phyloP scores from a whole-genome alignment of 1,284 basidiomycete species.

The Rhodofomes roseus region DNA sequence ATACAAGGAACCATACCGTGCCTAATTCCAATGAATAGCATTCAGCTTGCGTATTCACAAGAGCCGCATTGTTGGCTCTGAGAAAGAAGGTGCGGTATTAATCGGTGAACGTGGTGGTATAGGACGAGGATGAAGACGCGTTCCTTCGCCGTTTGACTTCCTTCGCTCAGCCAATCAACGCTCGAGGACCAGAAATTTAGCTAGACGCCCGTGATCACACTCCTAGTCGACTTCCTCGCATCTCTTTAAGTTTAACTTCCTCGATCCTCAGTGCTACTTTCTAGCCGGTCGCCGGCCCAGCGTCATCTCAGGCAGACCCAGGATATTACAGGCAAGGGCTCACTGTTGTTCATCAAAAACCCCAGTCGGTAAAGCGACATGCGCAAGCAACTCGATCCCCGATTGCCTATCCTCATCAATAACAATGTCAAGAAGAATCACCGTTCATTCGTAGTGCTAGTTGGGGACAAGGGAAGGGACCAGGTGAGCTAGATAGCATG shows the following conservation, averaged over 20 bases:
- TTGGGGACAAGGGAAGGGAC: constrained; percentile 93
- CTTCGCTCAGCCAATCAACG: constrained; percentile 2
- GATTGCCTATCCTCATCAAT: constrained; percentile 89
- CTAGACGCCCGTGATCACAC: neutral
- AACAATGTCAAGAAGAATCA: constrained; percentile 94
- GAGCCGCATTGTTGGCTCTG: too few species aligned
- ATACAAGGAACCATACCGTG: too few species aligned
- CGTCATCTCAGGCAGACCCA: too few species aligned
- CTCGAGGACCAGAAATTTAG: neutral
- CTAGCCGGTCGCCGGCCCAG: too few species aligned
- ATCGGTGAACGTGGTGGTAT: neutral
- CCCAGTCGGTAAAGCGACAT: constrained; percentile 32
- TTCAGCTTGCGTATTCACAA: neutral
- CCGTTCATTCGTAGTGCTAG: constrained; percentile 94
- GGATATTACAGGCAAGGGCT: too few species aligned
- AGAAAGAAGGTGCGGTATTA: neutral
- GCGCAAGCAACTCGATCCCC: constrained; percentile 86
- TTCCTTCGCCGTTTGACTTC: neutral
- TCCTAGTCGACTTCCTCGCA: neutral
- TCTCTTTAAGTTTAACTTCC: neutral
- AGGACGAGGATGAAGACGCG: neutral
- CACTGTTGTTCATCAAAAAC: too few species aligned
- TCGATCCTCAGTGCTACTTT: neutral
- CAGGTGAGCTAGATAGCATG: constrained; percentile 52
- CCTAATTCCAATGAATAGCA: too few species aligned